Percentiles rank a stretch among this genome's conserved stretches.
Conservation (phyloP, 2,329 filamentous ascomycete species). For the Claviceps sp. region DNA sequence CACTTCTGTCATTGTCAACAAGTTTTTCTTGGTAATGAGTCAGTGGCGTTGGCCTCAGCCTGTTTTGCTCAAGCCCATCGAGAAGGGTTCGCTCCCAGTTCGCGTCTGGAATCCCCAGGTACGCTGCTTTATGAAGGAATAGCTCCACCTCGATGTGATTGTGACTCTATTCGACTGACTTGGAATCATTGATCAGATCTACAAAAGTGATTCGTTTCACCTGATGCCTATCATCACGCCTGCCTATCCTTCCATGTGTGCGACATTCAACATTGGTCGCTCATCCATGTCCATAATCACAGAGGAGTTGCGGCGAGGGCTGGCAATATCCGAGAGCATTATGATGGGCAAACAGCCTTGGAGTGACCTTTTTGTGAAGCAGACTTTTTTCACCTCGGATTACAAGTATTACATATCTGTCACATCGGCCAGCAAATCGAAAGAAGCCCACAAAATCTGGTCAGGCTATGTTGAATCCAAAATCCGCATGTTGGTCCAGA, state of each 20-base stretch:
- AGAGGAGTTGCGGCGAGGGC: conserved; percentile 65
- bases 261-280: conserved; percentile 82
- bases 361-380: conserved; percentile 79
- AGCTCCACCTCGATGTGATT: neutral
- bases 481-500: conserved; percentile 70
- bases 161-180: conserved; percentile 5
- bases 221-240: conserved; percentile 98
- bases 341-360: conserved; percentile 63
- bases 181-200: conserved; percentile 37
- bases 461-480: conserved; percentile 90
- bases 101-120: conserved; percentile 92
- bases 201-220: conserved; percentile 69
- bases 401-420: conserved; percentile 96
- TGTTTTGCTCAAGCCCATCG: conserved; percentile 79
- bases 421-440: conserved; percentile 66
- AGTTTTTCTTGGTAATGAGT: conserved; percentile 87
- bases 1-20: conserved; percentile 74
- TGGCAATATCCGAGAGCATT: conserved; percentile 66
- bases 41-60: conserved; percentile 91
- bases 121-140: conserved; percentile 5
- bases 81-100: conserved; percentile 66
- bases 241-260: conserved; percentile 94
- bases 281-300: conserved; percentile 79
- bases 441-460: conserved; percentile 77
- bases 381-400: conserved; percentile 82